These are phyloP conservation scores for Coniosporium tulheliwenetii DNA, from an alignment of 2,329 filamentous ascomycete genomes.

Conservation along the genomic window DNA sequence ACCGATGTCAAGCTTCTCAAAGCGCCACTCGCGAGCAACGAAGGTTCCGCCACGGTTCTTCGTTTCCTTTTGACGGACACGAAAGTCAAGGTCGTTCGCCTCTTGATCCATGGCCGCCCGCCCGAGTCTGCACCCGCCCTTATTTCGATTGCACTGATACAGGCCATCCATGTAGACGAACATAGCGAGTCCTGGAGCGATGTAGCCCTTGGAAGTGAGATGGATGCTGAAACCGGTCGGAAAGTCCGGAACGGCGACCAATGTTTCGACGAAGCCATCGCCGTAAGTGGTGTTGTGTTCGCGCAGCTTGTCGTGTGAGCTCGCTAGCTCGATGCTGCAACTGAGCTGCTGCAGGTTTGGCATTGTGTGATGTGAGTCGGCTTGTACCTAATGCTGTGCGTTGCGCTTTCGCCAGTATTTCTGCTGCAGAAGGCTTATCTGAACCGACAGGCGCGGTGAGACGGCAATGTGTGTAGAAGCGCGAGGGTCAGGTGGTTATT, in stretches of 20 bases:
- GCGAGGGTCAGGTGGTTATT: too few relatives aligned
- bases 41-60: constrained; percentile 28
- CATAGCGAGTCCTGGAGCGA: constrained; percentile 36
- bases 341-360: constrained; percentile 36
- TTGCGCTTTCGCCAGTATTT: neutral
- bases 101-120: constrained; percentile 10
- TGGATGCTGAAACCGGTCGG: constrained; percentile 32
- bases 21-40: constrained; percentile 37
- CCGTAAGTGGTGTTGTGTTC: constrained; percentile 35
- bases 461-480: too few relatives aligned
- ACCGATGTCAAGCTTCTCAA: constrained; percentile 34
- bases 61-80: constrained; percentile 38
- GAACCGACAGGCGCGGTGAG: too few relatives aligned
- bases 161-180: constrained; percentile 42
- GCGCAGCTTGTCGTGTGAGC: constrained; percentile 25
- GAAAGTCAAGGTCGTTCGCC: constrained; percentile 29
- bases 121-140: constrained; percentile 23
- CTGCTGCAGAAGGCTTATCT: too few relatives aligned
- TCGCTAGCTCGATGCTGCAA: constrained; percentile 34
- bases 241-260: constrained; percentile 31
- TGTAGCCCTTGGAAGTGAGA: constrained; percentile 32
- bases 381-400: neutral
- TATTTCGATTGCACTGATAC: constrained; percentile 42
- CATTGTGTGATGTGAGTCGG: constrained; percentile 21
- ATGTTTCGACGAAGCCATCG: constrained; percentile 36